Conservation (phyloP, 208 protist genomes). For the Leptomonas seymouri region DNA sequence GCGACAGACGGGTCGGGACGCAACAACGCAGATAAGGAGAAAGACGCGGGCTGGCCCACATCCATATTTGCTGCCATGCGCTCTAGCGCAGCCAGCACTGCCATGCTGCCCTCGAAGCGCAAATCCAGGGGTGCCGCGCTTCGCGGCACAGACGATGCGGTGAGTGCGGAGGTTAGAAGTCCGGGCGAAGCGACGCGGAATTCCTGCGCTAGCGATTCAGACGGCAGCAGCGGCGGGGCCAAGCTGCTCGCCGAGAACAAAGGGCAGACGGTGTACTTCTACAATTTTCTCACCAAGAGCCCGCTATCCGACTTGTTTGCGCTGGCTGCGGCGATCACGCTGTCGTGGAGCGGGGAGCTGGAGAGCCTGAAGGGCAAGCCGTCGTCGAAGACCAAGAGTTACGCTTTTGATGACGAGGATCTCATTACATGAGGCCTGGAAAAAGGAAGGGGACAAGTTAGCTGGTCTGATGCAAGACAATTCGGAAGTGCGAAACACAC, state of each 20-base stretch:
- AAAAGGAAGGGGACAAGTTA: neutral
- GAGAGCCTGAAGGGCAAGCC: slow-evolving; percentile 7
- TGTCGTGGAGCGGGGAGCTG: slow-evolving; percentile 43
- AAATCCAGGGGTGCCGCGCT: neutral
- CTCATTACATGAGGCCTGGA: neutral
- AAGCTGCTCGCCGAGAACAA: slow-evolving; percentile 45
- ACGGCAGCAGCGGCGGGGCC: neutral
- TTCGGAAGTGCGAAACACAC: neutral
- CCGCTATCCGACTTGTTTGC: slow-evolving; percentile 50
- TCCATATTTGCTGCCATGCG: slow-evolving; percentile 17
- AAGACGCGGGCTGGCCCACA: slow-evolving; percentile 5
- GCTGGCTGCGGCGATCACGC: slow-evolving; percentile 49
- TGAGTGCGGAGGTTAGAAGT: neutral
- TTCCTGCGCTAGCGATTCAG: neutral
- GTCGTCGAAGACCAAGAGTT: neutral
- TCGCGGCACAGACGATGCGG: neutral
- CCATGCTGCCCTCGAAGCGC: slow-evolving; percentile 6
- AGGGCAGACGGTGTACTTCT: slow-evolving; percentile 50
- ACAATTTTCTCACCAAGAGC: slow-evolving; percentile 38
- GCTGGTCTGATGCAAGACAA: neutral
- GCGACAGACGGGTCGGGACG: neutral
- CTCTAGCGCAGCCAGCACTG: neutral
- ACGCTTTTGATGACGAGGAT: slow-evolving; percentile 16
- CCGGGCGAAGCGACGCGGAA: too few species aligned
- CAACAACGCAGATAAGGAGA: neutral